A percentile compares a stretch with the other conserved stretches of the same genome.
phyloP scores from a whole-genome alignment of 2,329 filamentous ascomycete species.

The Exophiala phaeomuriformis region DNA sequence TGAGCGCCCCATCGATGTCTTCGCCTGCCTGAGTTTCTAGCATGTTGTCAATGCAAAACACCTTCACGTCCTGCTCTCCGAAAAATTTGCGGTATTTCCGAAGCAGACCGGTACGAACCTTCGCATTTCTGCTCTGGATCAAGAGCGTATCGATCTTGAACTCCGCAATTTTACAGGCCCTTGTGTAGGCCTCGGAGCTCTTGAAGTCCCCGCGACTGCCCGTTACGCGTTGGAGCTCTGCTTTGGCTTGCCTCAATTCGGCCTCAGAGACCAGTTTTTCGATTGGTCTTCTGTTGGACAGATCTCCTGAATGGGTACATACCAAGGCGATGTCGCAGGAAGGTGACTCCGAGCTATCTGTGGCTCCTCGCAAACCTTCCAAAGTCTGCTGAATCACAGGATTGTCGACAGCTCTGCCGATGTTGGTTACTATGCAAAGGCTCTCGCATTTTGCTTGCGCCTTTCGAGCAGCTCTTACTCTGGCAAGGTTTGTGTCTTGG shows the following conservation, averaged over 20 bases:
- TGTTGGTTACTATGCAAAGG: slow-evolving; percentile 8
- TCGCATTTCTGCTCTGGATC: slow-evolving; percentile 6
- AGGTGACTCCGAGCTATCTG: neutral
- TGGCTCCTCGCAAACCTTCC: neutral
- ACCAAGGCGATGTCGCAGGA: slow-evolving; percentile 1
- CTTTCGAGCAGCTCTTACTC: slow-evolving; percentile 5
- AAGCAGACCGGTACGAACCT: neutral
- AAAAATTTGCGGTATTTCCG: neutral
- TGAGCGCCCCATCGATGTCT: neutral
- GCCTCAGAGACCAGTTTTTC: neutral
- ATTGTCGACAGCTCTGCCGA: slow-evolving; percentile 4
- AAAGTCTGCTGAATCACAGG: slow-evolving; percentile 5
- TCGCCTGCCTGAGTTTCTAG: neutral
- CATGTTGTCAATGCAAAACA: slow-evolving; percentile 12
- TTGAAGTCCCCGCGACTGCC: neutral
- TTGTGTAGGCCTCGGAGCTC: neutral
- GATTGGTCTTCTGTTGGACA: neutral
- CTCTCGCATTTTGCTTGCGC: slow-evolving; percentile 12
- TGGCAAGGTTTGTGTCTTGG: slow-evolving; percentile 9
- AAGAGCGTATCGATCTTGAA: neutral
- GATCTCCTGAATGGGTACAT: slow-evolving; percentile 9
- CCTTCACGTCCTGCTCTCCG: neutral
- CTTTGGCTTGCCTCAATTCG: neutral
- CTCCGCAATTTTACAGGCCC: neutral
- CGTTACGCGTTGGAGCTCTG: neutral